These are phyloP conservation scores for Pseudozyma sp. DNA, from an alignment of 1,284 basidiomycete genomes.

Conservation along the genomic window DNA sequence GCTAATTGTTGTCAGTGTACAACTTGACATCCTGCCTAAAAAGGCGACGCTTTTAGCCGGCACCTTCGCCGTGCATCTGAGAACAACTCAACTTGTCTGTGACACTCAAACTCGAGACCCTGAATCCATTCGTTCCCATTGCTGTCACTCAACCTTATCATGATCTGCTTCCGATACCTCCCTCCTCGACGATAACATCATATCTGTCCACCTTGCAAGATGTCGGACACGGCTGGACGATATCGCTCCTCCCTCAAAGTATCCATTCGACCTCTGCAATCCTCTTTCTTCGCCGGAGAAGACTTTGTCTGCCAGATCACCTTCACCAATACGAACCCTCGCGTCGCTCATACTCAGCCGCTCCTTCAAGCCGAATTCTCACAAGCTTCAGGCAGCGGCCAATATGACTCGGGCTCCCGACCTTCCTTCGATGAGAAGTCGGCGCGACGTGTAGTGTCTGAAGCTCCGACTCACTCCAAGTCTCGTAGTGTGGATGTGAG, in stretches of 20 bases:
- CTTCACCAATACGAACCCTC: slow-evolving; percentile 80
- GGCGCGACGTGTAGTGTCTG: slow-evolving; percentile 31
- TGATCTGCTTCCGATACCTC: not conserved
- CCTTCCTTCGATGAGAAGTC: slow-evolving; percentile 15
- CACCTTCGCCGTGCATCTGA: not conserved
- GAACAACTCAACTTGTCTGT: not conserved
- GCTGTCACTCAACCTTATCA: not conserved
- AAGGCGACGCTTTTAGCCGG: not conserved
- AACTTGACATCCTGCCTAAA: slow-evolving; percentile 1
- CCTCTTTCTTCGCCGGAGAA: slow-evolving; percentile 93
- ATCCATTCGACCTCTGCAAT: slow-evolving; percentile 78
- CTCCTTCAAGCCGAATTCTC: slow-evolving; percentile 39
- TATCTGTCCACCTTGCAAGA: not conserved
- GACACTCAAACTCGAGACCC: not conserved
- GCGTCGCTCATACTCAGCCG: slow-evolving; percentile 71
- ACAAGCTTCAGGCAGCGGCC: slow-evolving; percentile 1
- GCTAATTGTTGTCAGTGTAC: not conserved
- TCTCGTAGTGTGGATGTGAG: slow-evolving; percentile 51
- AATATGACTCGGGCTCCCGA: slow-evolving; percentile 1
- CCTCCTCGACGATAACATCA: not conserved
- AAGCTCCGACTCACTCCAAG: slow-evolving; percentile 35
- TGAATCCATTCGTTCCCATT: not conserved
- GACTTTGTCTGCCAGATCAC: slow-evolving; percentile 84
- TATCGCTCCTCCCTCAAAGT: slow-evolving; percentile 68
- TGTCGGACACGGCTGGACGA: slow-evolving; percentile 10